Percentiles rank a stretch among this genome's conserved stretches.
Conservation (phyloP, 768 basidiomycete genomes). For the Astraeus odoratus region DNA sequence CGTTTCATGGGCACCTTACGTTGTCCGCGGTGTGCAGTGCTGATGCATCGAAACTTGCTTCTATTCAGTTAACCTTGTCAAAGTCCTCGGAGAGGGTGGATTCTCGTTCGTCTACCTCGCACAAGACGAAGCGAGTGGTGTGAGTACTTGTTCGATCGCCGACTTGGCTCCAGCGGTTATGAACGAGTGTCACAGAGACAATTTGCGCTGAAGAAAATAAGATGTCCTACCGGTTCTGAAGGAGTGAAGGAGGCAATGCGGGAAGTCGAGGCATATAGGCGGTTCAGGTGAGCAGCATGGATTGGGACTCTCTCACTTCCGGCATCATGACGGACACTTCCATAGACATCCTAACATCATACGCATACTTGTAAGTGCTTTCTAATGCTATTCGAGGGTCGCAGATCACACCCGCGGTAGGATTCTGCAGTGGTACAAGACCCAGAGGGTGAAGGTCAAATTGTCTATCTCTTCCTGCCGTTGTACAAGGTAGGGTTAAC, state of each 20-base stretch:
- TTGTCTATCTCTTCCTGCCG: conserved; percentile 94
- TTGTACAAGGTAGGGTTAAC: conserved; percentile 62
- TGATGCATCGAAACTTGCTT: conserved; percentile 1
- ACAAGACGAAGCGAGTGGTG: conserved; percentile 80
- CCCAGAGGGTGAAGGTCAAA: conserved; percentile 86
- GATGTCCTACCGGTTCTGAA: conserved; percentile 84
- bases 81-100: conserved; percentile 92
- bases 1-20: conserved; percentile 1
- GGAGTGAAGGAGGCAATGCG: conserved; percentile 86
- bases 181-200: conserved; percentile 46
- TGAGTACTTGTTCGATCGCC: conserved; percentile 29
- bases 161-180: conserved; percentile 4
- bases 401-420: conserved; percentile 29
- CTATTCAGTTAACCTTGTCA: conserved; percentile 75
- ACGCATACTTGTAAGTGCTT: conserved; percentile 63
- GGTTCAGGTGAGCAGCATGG: conserved; percentile 91
- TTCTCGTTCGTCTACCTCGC: conserved; percentile 90
- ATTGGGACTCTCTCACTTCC: neutral
- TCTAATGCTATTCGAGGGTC: neutral
- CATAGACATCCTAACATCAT: conserved; percentile 93
- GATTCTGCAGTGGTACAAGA: conserved; percentile 95
- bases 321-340: neutral
- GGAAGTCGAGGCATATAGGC: conserved; percentile 87
- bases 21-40: conserved; percentile 3
- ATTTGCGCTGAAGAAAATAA: conserved; percentile 96